These are phyloP conservation scores for Solidago caesia DNA, from an alignment of 129 eudicot species.

Conservation along the genomic window DNA sequence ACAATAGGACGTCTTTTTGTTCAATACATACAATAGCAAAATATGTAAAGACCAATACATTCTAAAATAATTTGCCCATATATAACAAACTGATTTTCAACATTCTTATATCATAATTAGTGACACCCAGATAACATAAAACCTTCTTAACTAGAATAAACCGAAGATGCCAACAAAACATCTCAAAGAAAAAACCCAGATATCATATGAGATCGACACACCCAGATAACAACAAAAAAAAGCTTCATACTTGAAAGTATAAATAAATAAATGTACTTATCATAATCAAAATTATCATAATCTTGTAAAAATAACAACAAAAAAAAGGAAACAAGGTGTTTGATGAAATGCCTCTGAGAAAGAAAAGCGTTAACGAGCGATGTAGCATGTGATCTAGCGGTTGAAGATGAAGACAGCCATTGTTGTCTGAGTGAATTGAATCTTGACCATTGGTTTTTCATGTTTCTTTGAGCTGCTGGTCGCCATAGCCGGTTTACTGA, in stretches of 20 bases:
- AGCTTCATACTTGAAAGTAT: neutral
- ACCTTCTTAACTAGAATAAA: no score
- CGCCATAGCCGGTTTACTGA: conserved; percentile 67
- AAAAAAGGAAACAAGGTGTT: conserved; percentile 26
- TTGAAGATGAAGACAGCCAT: conserved; percentile 59
- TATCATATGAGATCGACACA: no score
- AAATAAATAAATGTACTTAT: neutral
- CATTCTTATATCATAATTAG: no score
- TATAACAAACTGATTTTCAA: no score
- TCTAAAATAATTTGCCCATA: no score
- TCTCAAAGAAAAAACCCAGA: no score
- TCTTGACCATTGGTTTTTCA: conserved; percentile 87
- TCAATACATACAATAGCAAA: no score
- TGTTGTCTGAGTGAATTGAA: conserved; percentile 47
- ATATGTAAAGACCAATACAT: no score
- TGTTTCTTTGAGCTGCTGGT: conserved; percentile 85
- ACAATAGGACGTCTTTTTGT: no score
- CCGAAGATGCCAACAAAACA: no score
- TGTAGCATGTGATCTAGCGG: conserved; percentile 72
- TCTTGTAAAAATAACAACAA: neutral
- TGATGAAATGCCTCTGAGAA: conserved; percentile 51
- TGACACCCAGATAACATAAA: no score
- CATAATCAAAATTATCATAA: neutral
- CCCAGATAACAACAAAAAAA: no score
- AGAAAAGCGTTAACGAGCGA: conserved; percentile 74